Evolutionary conservation across 225 moss, liverwort and hornwort genomes (phyloP), one percentile per base, ranked within the genome.

Genomic region (Pseudisothecium myosuroides): DNA sequence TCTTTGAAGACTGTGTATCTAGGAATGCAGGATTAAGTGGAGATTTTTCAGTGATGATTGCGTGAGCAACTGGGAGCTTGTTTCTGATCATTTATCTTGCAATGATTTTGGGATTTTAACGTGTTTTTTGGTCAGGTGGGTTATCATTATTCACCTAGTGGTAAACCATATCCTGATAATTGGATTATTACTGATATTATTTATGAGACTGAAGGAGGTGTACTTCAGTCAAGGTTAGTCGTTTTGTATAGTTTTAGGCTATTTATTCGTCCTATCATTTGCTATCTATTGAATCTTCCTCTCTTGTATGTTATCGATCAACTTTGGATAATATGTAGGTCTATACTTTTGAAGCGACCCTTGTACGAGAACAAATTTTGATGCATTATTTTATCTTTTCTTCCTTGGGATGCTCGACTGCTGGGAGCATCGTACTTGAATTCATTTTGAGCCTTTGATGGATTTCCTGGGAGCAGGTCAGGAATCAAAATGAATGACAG

Each of bases 81-180:
- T 79, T 72, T 75, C 47, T 37, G n/a, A 85, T 91, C 50, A 66
- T 85, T 77, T 85, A 74, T 41, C 58, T 88, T 87, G 85, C 60
- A 89, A 74, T 87, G 76, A 74, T 64, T 14, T 71, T 52, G 31
- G 75, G 32, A 52, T 87, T 76, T 83, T 89, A 55, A 41, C 72
- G 80, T 90, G 85, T 89, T 72, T 41, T 81, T 81, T 80, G 76
- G 83, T 49, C 92, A 98, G 98, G 92, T 98, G 71, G 95, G 97
- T 58, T 99, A 99, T 90, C 95, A 96, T 85, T 96, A 94, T 82
- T 94, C 97, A 49, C 96, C 97, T n/a, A 99, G 94, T 89, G 96
- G 96, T 61, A 99, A 96, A 88, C 95, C 95, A 52, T 99, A 97
- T 90, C 99, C 99, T 81, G 97, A 97, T 86, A 99, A 95, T 89